Evolutionary conservation across 2,329 filamentous ascomycete species (phyloP).

Genomic region (Aquanectria penicillioides): DNA sequence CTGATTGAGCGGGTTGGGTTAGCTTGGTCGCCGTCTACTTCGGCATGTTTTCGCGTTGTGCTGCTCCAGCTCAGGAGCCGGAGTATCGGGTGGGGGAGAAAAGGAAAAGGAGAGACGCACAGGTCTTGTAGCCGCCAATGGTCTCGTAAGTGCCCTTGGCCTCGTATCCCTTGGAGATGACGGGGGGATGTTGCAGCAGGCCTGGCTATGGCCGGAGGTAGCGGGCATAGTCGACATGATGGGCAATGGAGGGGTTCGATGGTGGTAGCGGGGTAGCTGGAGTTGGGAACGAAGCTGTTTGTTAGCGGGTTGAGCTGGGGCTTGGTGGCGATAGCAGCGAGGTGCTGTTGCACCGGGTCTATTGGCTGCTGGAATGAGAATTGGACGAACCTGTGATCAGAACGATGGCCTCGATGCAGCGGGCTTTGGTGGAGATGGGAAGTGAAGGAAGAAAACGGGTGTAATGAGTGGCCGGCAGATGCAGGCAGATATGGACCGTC

Average conservation of each 20-base stretch:
- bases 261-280: constrained; percentile 3
- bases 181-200: constrained; percentile 70
- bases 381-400: too few relatives aligned
- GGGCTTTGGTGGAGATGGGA: constrained; percentile 1
- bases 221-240: constrained; percentile 62
- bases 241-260: constrained; percentile 15
- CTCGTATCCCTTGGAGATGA: constrained; percentile 65
- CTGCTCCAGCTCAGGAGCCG: too few relatives aligned
- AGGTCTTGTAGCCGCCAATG: constrained; percentile 65
- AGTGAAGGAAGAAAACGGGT: not conserved
- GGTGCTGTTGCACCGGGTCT: too few relatives aligned
- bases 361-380: too few relatives aligned
- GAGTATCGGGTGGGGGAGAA: not conserved
- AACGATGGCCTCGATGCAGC: not conserved
- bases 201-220: constrained; percentile 62
- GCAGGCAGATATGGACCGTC: not conserved
- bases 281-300: not conserved
- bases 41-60: not conserved
- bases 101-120: constrained; percentile 40
- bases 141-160: constrained; percentile 66
- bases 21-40: not conserved
- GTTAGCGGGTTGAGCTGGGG: not conserved
- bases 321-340: too few relatives aligned
- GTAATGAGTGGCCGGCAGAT: not conserved
- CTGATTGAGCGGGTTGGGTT: constrained; percentile 39